Conservation (phyloP, 2,329 filamentous ascomycete species). For the Alternaria conjuncta region DNA sequence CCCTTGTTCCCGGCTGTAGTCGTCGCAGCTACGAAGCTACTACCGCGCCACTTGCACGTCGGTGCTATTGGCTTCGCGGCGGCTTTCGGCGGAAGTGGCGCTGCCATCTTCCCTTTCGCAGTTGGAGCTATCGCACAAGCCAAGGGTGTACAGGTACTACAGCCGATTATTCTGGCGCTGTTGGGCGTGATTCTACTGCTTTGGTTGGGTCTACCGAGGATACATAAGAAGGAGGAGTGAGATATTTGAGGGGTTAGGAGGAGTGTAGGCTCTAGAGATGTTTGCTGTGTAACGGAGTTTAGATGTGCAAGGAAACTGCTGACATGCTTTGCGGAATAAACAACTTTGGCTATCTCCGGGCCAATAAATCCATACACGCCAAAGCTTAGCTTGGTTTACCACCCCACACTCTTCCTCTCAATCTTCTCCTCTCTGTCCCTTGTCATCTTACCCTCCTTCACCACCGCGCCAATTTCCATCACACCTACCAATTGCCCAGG, state of each 20-base stretch:
- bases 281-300: background rate
- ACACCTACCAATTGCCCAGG: background rate
- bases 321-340: background rate
- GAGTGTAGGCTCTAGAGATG: background rate
- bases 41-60: conserved; percentile 77
- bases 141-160: conserved; percentile 65
- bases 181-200: conserved; percentile 58
- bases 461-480: background rate
- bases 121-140: conserved; percentile 72
- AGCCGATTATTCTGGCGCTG: conserved; percentile 64
- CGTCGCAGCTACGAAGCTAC: conserved; percentile 74
- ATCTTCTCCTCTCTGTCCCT: background rate
- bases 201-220: conserved; percentile 59
- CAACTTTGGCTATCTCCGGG: background rate
- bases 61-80: conserved; percentile 81
- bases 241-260: background rate
- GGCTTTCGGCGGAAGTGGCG: conserved; percentile 77
- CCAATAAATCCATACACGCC: background rate
- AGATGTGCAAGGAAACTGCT: background rate
- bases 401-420: background rate
- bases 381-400: background rate
- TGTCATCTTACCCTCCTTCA: background rate
- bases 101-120: conserved; percentile 69
- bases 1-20: conserved; percentile 79
- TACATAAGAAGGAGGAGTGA: conserved; percentile 52